Evolutionary conservation across 306 rosid species (phyloP), one percentile per base, ranked within the genome.

Genomic region (Vigna unguiculata): DNA sequence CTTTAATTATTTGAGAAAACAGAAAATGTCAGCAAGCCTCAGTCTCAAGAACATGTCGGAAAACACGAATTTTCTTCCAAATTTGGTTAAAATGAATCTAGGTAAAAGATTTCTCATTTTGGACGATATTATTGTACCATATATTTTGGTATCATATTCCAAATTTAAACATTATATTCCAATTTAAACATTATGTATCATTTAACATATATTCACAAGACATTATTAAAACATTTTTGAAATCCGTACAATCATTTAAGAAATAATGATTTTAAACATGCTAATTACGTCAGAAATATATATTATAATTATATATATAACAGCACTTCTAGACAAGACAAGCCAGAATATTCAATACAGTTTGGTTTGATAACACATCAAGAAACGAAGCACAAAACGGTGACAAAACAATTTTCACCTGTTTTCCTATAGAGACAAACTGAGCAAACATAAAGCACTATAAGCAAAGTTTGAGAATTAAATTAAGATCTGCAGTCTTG

Each of bases 401-500:
- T 59, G 55, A 77, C 22, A 52, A 51, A 63, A 75, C 82, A 58
- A 78, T 38, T 71, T 76, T 47, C 80, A 83, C 40, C 73, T 49
- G 73, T 43, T 74, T 64, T 69, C 51, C 85, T 82, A 80, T 80
- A 83, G 79, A 79, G 76, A 80, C 82, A 81, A 82, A 61, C 78
- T 77, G 84, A 85, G 82, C 77, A 79, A 81, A 71, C 30, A 58
- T 60, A 52, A 60, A 76, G 80, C 81, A 78, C 77, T 64, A 74
- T 72, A 84, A 84, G 85, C 89, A 86, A 77, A 77, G 63, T 51
- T 72, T 36, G 82, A 81, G 55, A 77, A 76, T 34, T 75, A 77
- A 51, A 84, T 17, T 53, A 41, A 63, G 68, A 79, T 41, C 30
- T 71, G 71, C 68, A 77, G 40, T 36, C 86, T 20, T 73, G 62